These are phyloP conservation scores for Coprinopsis strossmayeri DNA, from an alignment of 768 basidiomycete species.

Conservation along the genomic window DNA sequence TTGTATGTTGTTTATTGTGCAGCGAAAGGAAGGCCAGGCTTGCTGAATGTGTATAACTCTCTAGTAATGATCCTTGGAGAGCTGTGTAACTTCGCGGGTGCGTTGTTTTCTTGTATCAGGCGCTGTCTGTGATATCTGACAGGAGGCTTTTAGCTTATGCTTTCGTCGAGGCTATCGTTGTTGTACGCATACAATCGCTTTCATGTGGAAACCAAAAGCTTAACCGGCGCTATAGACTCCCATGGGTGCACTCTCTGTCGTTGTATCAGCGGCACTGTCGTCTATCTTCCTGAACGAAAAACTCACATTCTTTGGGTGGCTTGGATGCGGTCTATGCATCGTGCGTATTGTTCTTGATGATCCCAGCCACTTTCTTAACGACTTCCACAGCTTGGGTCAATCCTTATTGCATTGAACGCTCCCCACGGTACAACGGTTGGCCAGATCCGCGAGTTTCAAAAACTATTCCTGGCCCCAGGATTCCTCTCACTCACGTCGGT, in stretches of 20 bases:
- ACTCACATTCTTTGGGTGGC: slow-evolving; percentile 94
- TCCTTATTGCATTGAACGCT: slow-evolving; percentile 88
- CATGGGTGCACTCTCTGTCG: slow-evolving; percentile 92
- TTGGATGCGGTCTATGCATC: slow-evolving; percentile 89
- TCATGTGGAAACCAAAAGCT: neutral
- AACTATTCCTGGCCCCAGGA: slow-evolving; percentile 74
- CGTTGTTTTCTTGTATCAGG: slow-evolving; percentile 21
- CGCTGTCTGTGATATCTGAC: slow-evolving; percentile 11
- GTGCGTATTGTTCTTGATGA: slow-evolving; percentile 35
- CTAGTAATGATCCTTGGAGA: slow-evolving; percentile 90
- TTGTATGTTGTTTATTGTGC: slow-evolving; percentile 53
- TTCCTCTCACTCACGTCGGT: slow-evolving; percentile 70
- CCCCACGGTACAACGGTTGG: slow-evolving; percentile 67
- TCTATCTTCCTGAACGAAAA: slow-evolving; percentile 91
- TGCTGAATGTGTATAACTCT: too few species aligned
- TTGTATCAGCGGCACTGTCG: slow-evolving; percentile 88
- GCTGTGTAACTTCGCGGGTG: slow-evolving; percentile 81
- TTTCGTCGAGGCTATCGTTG: slow-evolving; percentile 88
- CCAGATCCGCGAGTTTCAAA: slow-evolving; percentile 64
- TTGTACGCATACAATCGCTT: slow-evolving; percentile 43
- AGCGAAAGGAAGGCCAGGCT: too few species aligned
- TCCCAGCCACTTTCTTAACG: neutral
- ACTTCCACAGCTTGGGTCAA: slow-evolving; percentile 62
- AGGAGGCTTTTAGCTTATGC: slow-evolving; percentile 55
- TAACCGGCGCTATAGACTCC: slow-evolving; percentile 55